Evolutionary conservation across 768 basidiomycete species (phyloP), one percentile per base, ranked within the genome.

Genomic region (Termitomyces sp.): DNA sequence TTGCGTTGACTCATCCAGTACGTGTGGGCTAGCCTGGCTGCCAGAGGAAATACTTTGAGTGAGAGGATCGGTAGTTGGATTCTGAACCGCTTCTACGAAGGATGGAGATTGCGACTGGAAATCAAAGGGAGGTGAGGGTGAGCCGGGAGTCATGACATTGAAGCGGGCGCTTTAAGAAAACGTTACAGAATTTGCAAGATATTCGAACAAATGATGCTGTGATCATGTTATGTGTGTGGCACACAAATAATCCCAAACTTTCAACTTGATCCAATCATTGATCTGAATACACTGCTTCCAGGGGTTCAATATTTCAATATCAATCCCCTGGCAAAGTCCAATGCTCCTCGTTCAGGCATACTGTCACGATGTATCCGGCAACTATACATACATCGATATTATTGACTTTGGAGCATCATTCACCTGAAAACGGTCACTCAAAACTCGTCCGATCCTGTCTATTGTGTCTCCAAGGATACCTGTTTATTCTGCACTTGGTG

Each of bases 101-200:
- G 43, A 23, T 26, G 41, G 18, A 20, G 58, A 36, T 20, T 38
- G 40, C 18, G 33, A 14, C 12, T 16, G 51, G 28, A 46, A 14
- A 53, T 58, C 43, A 36, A 57, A n/a, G 38, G 54, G 53, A 55
- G 48, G 51, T 52, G 54, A 48, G 51, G 48, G 51, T 52, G 54
- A 48, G 51, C 59, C 62, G 53, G 61, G 50, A 56, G 48, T 70
- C 69, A 70, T 70, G 62, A 63, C 67, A 70, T 70, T 47, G 69
- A 66, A 59, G 64, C 61, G 51, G 51, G 36, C 30, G 55, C 35
- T 30, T 41, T 41, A n/a, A 50, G 23, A 47, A 13, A 20, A 36
- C 23, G 53, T 41, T 20, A 30, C 52, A 54, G 16, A 33, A 56
- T 30, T 23, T 26, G 32, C 26, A 36, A 44, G 28, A 50, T n/a